Conservation (phyloP, 148 eudicot genomes). For the Rhododendron griersonianum region DNA sequence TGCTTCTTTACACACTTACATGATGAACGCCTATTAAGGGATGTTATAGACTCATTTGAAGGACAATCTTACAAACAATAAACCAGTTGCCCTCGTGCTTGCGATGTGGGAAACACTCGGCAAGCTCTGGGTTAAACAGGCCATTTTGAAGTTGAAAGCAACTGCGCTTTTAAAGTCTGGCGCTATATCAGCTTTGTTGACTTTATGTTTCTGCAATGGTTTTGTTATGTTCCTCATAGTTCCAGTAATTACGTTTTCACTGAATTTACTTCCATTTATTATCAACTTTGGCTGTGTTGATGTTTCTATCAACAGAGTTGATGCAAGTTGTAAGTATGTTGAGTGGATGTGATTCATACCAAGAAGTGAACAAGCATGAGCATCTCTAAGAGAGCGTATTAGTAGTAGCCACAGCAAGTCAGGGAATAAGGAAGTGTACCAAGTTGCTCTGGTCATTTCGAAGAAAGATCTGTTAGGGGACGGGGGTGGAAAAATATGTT, state of each 20-base stretch:
- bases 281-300: neutral
- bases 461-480: neutral
- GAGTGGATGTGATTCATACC: neutral
- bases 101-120: neutral
- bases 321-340: neutral
- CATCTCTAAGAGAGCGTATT: neutral
- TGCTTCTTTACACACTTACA: conserved; percentile 10
- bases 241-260: neutral
- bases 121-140: neutral
- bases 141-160: neutral
- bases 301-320: neutral
- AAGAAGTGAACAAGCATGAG: neutral
- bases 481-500: neutral
- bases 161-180: neutral
- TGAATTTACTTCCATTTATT: neutral
- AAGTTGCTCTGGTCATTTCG: neutral
- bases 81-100: neutral
- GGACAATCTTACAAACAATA: neutral
- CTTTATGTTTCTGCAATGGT: neutral
- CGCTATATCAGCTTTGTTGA: neutral
- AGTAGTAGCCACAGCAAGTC: neutral
- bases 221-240: neutral
- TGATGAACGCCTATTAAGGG: neutral
- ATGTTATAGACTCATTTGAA: neutral
- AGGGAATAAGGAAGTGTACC: neutral